Evolutionary conservation across 2,329 filamentous ascomycete genomes (phyloP).

Genomic region (Drechslerella stenobrocha): DNA sequence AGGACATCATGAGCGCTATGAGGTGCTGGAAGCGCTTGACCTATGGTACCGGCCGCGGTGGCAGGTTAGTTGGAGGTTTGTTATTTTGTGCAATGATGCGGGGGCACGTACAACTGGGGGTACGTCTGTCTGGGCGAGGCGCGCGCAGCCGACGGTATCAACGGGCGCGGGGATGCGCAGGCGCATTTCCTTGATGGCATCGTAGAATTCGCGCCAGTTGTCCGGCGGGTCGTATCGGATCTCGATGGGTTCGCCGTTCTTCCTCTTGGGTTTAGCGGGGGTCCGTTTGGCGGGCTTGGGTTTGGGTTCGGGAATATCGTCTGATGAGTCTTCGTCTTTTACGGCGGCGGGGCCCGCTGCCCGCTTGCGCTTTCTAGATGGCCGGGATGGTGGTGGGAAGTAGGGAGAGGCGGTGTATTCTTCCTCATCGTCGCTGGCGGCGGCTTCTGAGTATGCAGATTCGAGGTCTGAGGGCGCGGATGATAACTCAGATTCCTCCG

Average conservation of each 20-base stretch:
- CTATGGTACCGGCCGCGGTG: slow-evolving; percentile 55
- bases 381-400: slow-evolving; percentile 24
- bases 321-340: neutral
- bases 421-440: slow-evolving; percentile 17
- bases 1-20: slow-evolving; percentile 84
- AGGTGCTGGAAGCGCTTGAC: slow-evolving; percentile 82
- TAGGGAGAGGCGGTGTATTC: slow-evolving; percentile 41
- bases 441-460: slow-evolving; percentile 29
- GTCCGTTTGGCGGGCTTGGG: slow-evolving; percentile 13
- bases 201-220: slow-evolving; percentile 83
- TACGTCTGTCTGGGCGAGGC: slow-evolving; percentile 64
- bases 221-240: slow-evolving; percentile 62
- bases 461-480: slow-evolving; percentile 46
- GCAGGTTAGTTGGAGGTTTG: slow-evolving; percentile 56
- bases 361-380: slow-evolving; percentile 37
- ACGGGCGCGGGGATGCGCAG: slow-evolving; percentile 75
- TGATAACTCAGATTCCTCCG: slow-evolving; percentile 37
- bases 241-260: slow-evolving; percentile 55
- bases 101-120: slow-evolving; percentile 55
- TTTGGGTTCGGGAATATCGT: slow-evolving; percentile 7
- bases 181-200: slow-evolving; percentile 75
- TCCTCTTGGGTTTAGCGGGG: slow-evolving; percentile 54
- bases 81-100: slow-evolving; percentile 52
- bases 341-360: slow-evolving; percentile 13
- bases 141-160: slow-evolving; percentile 95